Percentiles rank a stretch among this genome's conserved stretches.
Evolutionary conservation across 2,329 filamentous ascomycete genomes (phyloP).

Genomic region (Teratosphaeria nubilosa): DNA sequence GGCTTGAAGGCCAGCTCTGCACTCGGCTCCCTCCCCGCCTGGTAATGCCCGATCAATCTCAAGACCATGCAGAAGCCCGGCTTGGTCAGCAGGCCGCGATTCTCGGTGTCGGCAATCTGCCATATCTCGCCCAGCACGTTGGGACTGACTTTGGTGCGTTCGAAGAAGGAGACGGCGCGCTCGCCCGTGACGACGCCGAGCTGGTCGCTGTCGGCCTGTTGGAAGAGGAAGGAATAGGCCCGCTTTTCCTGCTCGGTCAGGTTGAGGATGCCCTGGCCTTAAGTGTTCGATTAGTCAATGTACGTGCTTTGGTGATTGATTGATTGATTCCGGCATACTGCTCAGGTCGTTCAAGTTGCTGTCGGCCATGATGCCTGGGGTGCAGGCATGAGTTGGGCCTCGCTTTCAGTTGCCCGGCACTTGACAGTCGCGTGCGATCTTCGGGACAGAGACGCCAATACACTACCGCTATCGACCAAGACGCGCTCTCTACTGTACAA

Average conservation of each 20-base stretch:
- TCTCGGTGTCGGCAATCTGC: conserved; percentile 97
- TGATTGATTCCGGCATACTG: not conserved
- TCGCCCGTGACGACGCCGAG: conserved; percentile 93
- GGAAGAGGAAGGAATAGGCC: conserved; percentile 85
- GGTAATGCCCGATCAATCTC: conserved; percentile 89
- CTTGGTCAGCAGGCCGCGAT: conserved; percentile 84
- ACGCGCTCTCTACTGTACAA: not conserved
- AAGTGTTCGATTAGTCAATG: not conserved
- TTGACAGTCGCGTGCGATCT: not conserved
- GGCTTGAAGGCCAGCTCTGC: conserved; percentile 73
- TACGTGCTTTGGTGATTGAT: not conserved
- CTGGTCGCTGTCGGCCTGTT: conserved; percentile 81
- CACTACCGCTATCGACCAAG: not conserved
- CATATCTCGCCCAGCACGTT: conserved; percentile 92
- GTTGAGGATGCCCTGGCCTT: conserved; percentile 39
- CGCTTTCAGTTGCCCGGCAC: not conserved
- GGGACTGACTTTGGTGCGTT: conserved; percentile 83
- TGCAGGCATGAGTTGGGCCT: not conserved
- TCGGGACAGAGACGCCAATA: not conserved
- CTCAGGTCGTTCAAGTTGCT: not conserved
- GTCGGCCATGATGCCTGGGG: not conserved
- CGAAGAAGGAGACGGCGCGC: conserved; percentile 93
- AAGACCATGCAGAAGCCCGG: conserved; percentile 88
- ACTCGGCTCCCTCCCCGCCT: conserved; percentile 70
- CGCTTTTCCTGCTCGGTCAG: conserved; percentile 87